A percentile compares a stretch with the other conserved stretches of the same genome.
These are phyloP conservation scores for Chlorella variabilis DNA, from an alignment of 163 green algal species.

Conservation along the genomic window DNA sequence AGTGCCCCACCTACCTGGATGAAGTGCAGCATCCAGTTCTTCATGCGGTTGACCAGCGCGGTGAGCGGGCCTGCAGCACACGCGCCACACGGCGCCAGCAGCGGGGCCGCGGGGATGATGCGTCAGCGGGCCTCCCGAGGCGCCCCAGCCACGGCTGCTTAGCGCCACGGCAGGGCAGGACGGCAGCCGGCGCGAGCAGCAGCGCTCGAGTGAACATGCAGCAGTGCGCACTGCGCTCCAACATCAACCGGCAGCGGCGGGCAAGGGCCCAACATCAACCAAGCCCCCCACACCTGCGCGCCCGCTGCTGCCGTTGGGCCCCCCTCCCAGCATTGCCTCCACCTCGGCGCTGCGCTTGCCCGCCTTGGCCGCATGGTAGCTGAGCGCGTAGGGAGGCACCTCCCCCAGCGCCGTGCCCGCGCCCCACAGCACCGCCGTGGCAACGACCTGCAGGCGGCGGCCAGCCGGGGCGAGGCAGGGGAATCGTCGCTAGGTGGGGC, in stretches of 20 bases:
- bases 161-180: too few relatives aligned
- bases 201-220: background rate
- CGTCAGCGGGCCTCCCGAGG: too few relatives aligned
- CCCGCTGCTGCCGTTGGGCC: background rate
- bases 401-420: constrained; percentile 90
- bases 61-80: constrained; percentile 11
- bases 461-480: background rate
- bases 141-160: too few relatives aligned
- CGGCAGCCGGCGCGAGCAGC: background rate
- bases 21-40: constrained; percentile 88
- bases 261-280: too few relatives aligned
- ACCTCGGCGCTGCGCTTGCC: constrained; percentile 66
- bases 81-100: too few relatives aligned
- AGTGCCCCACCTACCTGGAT: constrained; percentile 77
- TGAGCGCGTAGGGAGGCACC: constrained; percentile 91
- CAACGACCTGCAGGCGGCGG: constrained; percentile 65
- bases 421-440: constrained; percentile 86
- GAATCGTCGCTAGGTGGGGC: background rate
- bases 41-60: constrained; percentile 56
- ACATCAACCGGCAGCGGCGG: too few relatives aligned
- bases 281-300: too few relatives aligned
- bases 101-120: too few relatives aligned
- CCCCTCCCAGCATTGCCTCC: constrained; percentile 65
- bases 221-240: background rate
- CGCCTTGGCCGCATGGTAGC: constrained; percentile 80